Percentiles rank a stretch among this genome's conserved stretches.
phyloP scores from a whole-genome alignment of 2,329 filamentous ascomycete species.

The Massarina eburnea region DNA sequence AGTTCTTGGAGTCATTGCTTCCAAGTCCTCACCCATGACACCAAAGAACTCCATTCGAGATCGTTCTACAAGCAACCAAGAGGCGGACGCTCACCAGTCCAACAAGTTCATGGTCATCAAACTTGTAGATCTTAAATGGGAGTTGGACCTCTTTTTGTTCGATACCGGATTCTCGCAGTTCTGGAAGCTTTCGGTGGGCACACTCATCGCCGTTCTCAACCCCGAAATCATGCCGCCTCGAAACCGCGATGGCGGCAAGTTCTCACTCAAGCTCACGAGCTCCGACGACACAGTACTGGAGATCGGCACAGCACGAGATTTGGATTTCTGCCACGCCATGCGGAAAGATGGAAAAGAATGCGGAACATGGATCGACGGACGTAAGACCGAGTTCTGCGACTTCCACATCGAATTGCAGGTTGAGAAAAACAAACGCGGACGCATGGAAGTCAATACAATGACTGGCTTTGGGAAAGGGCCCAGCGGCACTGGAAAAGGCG shows the following conservation, averaged over 20 bases:
- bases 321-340: constrained; percentile 83
- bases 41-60: constrained; percentile 53
- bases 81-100: constrained; percentile 57
- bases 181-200: constrained; percentile 93
- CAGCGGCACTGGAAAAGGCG: constrained; percentile 25
- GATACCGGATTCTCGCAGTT: constrained; percentile 86
- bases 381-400: constrained; percentile 88
- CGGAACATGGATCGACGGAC: constrained; percentile 80
- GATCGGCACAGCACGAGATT: constrained; percentile 78
- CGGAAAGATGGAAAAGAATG: constrained; percentile 84
- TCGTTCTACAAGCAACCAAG: constrained; percentile 45
- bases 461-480: constrained; percentile 49
- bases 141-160: constrained; percentile 90
- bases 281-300: constrained; percentile 89
- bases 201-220: constrained; percentile 88
- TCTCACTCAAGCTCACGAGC: constrained; percentile 81
- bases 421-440: constrained; percentile 65
- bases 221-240: constrained; percentile 88
- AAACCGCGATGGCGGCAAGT: constrained; percentile 75
- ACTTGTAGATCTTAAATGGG: constrained; percentile 85
- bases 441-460: constrained; percentile 79
- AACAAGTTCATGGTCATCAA: constrained; percentile 93
- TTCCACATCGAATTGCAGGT: constrained; percentile 86
- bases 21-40: constrained; percentile 78
- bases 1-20: constrained; percentile 82